These are phyloP conservation scores for Solanum infundibuliforme DNA, from an alignment of 257 asterid genomes.

Conservation along the genomic window DNA sequence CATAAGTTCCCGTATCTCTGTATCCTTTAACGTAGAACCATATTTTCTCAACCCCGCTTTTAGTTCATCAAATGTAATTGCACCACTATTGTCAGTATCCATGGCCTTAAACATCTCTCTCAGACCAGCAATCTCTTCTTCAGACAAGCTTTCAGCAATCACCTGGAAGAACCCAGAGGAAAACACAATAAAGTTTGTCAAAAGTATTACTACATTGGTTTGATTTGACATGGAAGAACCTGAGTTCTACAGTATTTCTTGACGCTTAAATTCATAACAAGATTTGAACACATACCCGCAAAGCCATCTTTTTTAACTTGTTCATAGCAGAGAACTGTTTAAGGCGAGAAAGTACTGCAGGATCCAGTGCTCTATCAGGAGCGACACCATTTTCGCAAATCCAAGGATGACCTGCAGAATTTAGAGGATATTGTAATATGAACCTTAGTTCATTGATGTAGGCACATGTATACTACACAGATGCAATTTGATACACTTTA, in stretches of 20 bases:
- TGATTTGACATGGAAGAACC: neutral
- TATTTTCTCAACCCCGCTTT: slow-evolving; percentile 86
- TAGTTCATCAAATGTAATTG: slow-evolving; percentile 90
- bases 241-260: neutral
- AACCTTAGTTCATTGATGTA: neutral
- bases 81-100: slow-evolving; percentile 92
- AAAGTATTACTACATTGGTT: neutral
- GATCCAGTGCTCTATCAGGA: slow-evolving; percentile 12
- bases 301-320: slow-evolving; percentile 19
- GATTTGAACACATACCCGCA: slow-evolving; percentile 10
- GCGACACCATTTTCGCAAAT: slow-evolving; percentile 18
- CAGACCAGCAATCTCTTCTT: slow-evolving; percentile 91
- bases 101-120: slow-evolving; percentile 85
- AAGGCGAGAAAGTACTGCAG: slow-evolving; percentile 22
- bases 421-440: neutral
- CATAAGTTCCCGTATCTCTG: slow-evolving; percentile 85
- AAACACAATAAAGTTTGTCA: neutral
- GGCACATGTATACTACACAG: neutral
- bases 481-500: neutral
- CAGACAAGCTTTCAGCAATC: slow-evolving; percentile 92
- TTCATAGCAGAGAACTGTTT: slow-evolving; percentile 26
- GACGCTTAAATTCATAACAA: neutral
- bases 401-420: slow-evolving; percentile 22
- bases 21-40: slow-evolving; percentile 85
- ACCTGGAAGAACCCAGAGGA: slow-evolving; percentile 40